Base-by-base conservation (phyloP, 768 basidiomycete genomes). In the Fomitopsis serialis region DNA sequence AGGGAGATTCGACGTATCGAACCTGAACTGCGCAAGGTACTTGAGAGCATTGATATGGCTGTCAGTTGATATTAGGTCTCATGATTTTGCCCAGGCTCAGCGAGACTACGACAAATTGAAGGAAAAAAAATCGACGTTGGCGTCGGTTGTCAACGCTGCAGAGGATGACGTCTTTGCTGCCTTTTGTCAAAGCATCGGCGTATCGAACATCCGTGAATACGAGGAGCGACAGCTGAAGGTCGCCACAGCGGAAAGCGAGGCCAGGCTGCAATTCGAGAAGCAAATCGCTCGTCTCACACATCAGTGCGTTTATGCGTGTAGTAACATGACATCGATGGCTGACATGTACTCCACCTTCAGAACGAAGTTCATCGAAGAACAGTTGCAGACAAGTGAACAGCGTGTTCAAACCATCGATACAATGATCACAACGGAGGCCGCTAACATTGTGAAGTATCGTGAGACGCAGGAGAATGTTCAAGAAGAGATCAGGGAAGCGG, bases 181-280 rank as follows among this genome's bases (percentile, higher is more conserved):
- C 2, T 98, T 99, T 72, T 98, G 95, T 65, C 66, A 70, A 35
- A 79, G 82, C 59, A 93, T 98, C 58, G 79, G 82, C 10, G 86
- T 97, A 7, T 66, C 71, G 15, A 85, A 85, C 68, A 92, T 99
- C 57, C 82, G 95, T 24, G 92, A 95, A 60, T 99, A 95, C 65
- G 96, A 98, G 69, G 89, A 92, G 64, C 82, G 88, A 21, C 92
- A 96, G 63, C 74, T 98, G 27, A 89, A 87, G 67, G 80, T 90
- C 22, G 92, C 90, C 0, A 87, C 93, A 68, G 89, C 90, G 61
- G 92, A 93, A 67, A 89, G 82, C 63, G 90, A 89, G 60, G 89
- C 89, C 8, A 74, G 90, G 53, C 70, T 94, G 58, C 79, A 87
- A 45, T 96, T 83, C 59, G 86, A 93, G 58, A 89, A 85, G 4